These are phyloP conservation scores for Jacaranda copaia DNA, from an alignment of 257 asterid genomes.

Conservation along the genomic window DNA sequence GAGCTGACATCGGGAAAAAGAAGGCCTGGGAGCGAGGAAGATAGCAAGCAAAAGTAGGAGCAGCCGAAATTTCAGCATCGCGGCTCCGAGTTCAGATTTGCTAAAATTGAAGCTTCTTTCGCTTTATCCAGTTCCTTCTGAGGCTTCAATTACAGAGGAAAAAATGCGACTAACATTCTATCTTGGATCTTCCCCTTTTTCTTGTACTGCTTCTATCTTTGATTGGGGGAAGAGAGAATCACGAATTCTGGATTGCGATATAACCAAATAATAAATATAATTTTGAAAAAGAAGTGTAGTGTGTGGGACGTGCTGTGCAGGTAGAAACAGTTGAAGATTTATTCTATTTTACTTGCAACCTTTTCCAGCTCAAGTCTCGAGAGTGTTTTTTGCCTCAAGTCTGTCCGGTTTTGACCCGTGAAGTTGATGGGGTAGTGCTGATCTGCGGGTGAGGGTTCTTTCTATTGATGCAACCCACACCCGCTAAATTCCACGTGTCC, in stretches of 20 bases:
- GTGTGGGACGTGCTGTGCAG: constrained; percentile 54
- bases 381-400: neutral
- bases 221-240: constrained; percentile 34
- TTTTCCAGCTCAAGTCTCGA: neutral
- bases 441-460: constrained; percentile 26
- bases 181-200: constrained; percentile 30
- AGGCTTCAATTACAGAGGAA: constrained; percentile 5
- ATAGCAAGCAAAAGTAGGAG: constrained; percentile 43
- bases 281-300: constrained; percentile 26
- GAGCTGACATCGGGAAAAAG: constrained; percentile 51
- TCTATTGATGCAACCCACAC: constrained; percentile 25
- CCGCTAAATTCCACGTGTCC: constrained; percentile 29
- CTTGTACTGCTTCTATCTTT: constrained; percentile 23
- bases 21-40: constrained; percentile 47
- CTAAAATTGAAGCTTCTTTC: constrained; percentile 15
- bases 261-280: neutral
- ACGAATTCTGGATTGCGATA: constrained; percentile 3
- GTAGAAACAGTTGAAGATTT: constrained; percentile 40
- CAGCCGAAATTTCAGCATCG: constrained; percentile 49
- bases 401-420: constrained; percentile 33
- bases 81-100: constrained; percentile 37
- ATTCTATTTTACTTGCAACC: constrained; percentile 22
- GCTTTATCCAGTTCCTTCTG: neutral
- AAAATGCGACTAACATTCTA: constrained; percentile 32
- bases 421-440: neutral